Conservation (phyloP, 2,329 filamentous ascomycete species). For the Clonostachys chloroleuca region DNA sequence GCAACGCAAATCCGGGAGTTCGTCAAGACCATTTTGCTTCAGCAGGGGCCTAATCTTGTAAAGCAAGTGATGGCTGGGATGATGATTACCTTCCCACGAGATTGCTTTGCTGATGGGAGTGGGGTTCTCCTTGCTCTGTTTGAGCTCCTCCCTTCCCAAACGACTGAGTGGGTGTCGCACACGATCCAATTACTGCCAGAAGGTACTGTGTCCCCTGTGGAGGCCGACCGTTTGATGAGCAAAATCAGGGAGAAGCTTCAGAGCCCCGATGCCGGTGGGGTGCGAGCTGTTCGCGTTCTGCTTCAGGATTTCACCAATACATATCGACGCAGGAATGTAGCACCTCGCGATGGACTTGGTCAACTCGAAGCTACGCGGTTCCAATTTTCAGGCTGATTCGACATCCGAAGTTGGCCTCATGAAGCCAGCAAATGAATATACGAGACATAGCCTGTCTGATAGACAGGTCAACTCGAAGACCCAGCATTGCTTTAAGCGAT, state of each 20-base stretch:
- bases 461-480: too few species aligned
- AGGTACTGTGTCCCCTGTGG: slow-evolving; percentile 74
- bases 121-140: slow-evolving; percentile 89
- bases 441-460: too few species aligned
- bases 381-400: slow-evolving; percentile 50
- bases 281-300: slow-evolving; percentile 76
- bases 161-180: slow-evolving; percentile 74
- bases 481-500: too few species aligned
- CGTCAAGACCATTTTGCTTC: slow-evolving; percentile 66
- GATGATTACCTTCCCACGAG: slow-evolving; percentile 98
- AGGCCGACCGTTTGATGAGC: slow-evolving; percentile 74
- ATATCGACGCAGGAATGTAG: slow-evolving; percentile 89
- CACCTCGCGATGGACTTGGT: slow-evolving; percentile 87
- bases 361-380: slow-evolving; percentile 84
- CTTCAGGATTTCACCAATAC: slow-evolving; percentile 96
- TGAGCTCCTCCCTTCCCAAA: slow-evolving; percentile 76
- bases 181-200: slow-evolving; percentile 81
- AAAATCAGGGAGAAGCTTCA: slow-evolving; percentile 77
- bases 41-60: slow-evolving; percentile 72
- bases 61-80: slow-evolving; percentile 92
- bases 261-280: slow-evolving; percentile 52
- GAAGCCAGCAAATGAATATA: too few species aligned
- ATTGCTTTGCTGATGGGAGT: slow-evolving; percentile 92
- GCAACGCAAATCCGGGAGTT: slow-evolving; percentile 66
- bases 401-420: too few species aligned